phyloP scores from a whole-genome alignment of 768 basidiomycete genomes.

The Lactifluus volemus region DNA sequence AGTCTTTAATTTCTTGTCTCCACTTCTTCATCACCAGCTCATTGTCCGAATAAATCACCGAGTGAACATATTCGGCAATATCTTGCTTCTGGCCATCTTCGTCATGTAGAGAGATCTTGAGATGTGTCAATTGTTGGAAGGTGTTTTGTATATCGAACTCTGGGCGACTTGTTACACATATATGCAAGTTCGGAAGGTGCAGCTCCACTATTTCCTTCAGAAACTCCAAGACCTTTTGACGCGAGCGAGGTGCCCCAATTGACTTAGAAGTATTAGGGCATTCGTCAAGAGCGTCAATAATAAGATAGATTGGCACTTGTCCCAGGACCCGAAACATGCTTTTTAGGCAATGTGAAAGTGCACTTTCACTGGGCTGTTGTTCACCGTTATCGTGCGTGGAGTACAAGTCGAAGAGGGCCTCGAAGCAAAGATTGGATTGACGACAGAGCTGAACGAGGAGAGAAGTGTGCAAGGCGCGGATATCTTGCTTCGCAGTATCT shows the following conservation, averaged over 20 bases:
- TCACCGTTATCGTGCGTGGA: background rate
- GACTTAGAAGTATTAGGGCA: background rate
- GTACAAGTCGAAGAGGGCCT: too few relatives aligned
- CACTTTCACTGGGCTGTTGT: background rate
- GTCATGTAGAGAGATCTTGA: background rate
- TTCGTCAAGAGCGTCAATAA: background rate
- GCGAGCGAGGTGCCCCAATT: background rate
- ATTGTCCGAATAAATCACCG: conserved; percentile 24
- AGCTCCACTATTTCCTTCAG: background rate
- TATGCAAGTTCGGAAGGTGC: background rate
- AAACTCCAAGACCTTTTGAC: background rate
- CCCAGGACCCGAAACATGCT: background rate
- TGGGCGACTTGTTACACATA: background rate
- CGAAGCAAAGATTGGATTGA: too few relatives aligned
- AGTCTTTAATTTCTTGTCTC: background rate
- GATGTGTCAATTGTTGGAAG: background rate
- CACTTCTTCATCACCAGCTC: background rate
- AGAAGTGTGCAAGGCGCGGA: too few relatives aligned
- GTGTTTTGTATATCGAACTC: background rate
- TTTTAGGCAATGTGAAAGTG: background rate
- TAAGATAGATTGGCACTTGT: background rate
- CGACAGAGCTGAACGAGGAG: too few relatives aligned
- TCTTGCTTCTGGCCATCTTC: background rate
- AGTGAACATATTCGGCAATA: background rate
- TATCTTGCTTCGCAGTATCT: too few relatives aligned